Conservation (phyloP, 108 stramenopile species). For the Cyclostephanos tholiformis region DNA sequence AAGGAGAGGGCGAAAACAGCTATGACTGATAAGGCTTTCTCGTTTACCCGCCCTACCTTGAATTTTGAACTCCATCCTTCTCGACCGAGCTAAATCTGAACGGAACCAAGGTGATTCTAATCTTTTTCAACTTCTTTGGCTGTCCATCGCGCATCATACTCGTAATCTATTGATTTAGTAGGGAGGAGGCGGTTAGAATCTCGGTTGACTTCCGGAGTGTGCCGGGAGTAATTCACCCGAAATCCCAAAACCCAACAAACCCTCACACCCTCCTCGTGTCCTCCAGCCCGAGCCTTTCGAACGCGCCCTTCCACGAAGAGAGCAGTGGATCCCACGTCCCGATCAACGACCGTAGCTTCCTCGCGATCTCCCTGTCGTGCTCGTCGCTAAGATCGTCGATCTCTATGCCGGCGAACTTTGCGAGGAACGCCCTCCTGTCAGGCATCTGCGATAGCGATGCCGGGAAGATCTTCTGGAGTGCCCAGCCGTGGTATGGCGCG, state of each 20-base stretch:
- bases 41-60: not conserved
- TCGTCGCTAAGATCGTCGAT: constrained; percentile 34
- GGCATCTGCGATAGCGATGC: constrained; percentile 42
- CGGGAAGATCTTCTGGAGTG: constrained; percentile 43
- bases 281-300: constrained; percentile 49
- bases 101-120: not conserved
- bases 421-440: constrained; percentile 24
- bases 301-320: constrained; percentile 45
- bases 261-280: constrained; percentile 46
- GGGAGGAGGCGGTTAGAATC: not conserved
- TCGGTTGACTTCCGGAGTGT: not conserved
- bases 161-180: not conserved
- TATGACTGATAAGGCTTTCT: not conserved
- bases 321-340: constrained; percentile 47
- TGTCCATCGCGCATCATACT: not conserved
- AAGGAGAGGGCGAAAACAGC: not conserved
- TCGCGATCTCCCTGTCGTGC: constrained; percentile 36
- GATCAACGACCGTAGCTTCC: constrained; percentile 41
- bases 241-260: not conserved
- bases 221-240: too few species aligned
- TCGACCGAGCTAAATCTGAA: not conserved
- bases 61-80: not conserved
- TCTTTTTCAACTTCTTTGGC: not conserved
- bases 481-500: constrained; percentile 54
- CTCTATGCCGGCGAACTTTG: constrained; percentile 50